Evolutionary conservation across 2,329 filamentous ascomycete species (phyloP), one percentile per base, ranked within the genome.

Genomic region (Cucurbitaria berberidis): DNA sequence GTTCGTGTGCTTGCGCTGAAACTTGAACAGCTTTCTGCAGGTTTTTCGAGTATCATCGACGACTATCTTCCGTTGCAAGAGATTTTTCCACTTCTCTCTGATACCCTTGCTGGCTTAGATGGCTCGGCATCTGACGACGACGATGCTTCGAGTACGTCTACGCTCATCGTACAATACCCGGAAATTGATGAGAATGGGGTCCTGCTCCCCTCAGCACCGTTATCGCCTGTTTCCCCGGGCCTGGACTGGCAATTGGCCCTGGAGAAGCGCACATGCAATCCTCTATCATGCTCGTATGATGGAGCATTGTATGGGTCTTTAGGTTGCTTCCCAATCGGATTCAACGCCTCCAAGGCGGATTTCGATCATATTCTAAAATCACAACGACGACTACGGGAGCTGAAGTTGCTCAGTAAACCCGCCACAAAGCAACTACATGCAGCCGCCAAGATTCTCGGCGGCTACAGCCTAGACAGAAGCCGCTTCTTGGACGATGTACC

Each of bases 311-410:
- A 72, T 45, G 63, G 55, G 5, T 49, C 64, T 8, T 42, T 74
- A 7, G 72, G 73, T 1, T 75, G 73, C 53, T 75, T 75, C 51
- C 73, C 73, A 3, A 67, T 75, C 40, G 73, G 73, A 13, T 46
- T 75, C 5, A 59, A 71, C 42, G 67, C 64, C 7, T 68, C 69
- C 19, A 63, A 63, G 40, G 48, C 58, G 21, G 72, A 73, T 43
- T 74, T 73, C 45, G 54, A 68, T 21, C 63, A 69, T 38, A 64
- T 75, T 15, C 47, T 75, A 13, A 62, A 56, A 35, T 74, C 72
- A 40, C 72, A 74, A 49, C 57, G 64, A 44, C 59, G 67, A 32
- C 45, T 75, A 21, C 58, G 70, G 15, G 58, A 60, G 8, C 56
- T 75, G 1, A 68, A 68, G 19, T 53, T 75, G 21, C 59, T 75